Evolutionary conservation across 441 rosid species (phyloP).

Genomic region (Erodium trifolium): DNA sequence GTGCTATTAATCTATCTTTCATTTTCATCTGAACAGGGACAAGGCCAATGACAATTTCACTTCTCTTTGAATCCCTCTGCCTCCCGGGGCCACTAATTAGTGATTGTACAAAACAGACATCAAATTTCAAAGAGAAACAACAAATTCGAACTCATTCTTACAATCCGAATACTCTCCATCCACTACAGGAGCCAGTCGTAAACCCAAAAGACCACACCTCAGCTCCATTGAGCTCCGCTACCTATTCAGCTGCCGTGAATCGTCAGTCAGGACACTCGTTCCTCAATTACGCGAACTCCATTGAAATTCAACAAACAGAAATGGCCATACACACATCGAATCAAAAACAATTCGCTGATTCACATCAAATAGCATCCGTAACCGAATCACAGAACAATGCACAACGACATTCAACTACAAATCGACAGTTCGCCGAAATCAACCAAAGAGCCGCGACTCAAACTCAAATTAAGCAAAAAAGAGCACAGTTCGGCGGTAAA

Average conservation of each 20-base stretch:
- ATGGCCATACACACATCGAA: not conserved
- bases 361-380: too few relatives aligned
- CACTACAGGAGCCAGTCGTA: not conserved
- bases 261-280: not conserved
- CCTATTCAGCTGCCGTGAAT: not conserved
- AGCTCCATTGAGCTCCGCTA: not conserved
- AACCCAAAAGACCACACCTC: not conserved
- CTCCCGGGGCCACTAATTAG: not conserved
- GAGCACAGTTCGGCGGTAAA: not conserved
- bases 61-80: not conserved
- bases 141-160: not conserved
- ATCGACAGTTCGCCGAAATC: not conserved
- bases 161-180: not conserved
- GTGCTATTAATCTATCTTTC: not conserved
- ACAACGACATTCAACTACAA: not conserved
- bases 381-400: not conserved
- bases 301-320: not conserved
- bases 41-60: not conserved
- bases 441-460: not conserved
- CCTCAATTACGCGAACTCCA: not conserved
- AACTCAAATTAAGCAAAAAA: not conserved
- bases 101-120: not conserved
- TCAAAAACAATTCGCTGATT: not conserved
- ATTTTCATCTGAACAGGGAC: not conserved
- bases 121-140: not conserved